Evolutionary conservation across 2,329 filamentous ascomycete genomes (phyloP).

Genomic region (Ceratocystis colombiana): DNA sequence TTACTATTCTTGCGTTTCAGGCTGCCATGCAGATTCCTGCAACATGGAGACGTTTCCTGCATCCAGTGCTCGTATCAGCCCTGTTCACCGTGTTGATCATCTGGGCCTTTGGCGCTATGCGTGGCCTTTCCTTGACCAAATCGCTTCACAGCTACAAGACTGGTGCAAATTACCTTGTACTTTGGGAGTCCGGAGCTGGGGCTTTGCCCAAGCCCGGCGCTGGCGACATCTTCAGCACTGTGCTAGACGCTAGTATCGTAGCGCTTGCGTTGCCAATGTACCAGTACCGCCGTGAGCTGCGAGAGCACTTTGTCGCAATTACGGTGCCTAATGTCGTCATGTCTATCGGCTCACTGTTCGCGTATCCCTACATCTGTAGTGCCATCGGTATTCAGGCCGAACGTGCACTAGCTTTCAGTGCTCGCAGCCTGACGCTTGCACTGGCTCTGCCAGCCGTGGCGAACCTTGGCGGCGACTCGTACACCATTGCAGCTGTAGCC

Average conservation of each 20-base stretch:
- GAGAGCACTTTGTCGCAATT: slow-evolving; percentile 44
- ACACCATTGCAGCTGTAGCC: slow-evolving; percentile 46
- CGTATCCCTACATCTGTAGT: slow-evolving; percentile 46
- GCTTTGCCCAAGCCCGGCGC: slow-evolving; percentile 39
- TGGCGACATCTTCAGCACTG: slow-evolving; percentile 45
- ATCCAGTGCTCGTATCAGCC: slow-evolving; percentile 49
- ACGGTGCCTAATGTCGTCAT: slow-evolving; percentile 44
- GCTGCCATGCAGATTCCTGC: slow-evolving; percentile 41
- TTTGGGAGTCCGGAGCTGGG: slow-evolving; percentile 33
- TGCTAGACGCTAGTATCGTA: slow-evolving; percentile 50
- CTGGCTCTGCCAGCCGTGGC: slow-evolving; percentile 47
- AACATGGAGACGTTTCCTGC: slow-evolving; percentile 43
- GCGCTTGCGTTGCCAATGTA: slow-evolving; percentile 52
- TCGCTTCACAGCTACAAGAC: slow-evolving; percentile 43
- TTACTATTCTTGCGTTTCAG: slow-evolving; percentile 46
- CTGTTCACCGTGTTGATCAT: slow-evolving; percentile 43
- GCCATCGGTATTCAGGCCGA: slow-evolving; percentile 45
- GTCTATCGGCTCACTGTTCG: slow-evolving; percentile 45
- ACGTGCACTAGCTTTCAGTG: slow-evolving; percentile 46
- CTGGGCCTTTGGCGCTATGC: slow-evolving; percentile 43
- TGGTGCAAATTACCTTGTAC: slow-evolving; percentile 44
- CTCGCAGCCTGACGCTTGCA: slow-evolving; percentile 48
- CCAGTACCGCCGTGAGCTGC: slow-evolving; percentile 48
- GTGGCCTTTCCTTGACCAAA: slow-evolving; percentile 35
- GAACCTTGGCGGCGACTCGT: slow-evolving; percentile 48